A percentile compares a stretch with the other conserved stretches of the same genome.
These are phyloP conservation scores for Alternaria gaisen DNA, from an alignment of 2,329 filamentous ascomycete genomes.

Conservation along the genomic window DNA sequence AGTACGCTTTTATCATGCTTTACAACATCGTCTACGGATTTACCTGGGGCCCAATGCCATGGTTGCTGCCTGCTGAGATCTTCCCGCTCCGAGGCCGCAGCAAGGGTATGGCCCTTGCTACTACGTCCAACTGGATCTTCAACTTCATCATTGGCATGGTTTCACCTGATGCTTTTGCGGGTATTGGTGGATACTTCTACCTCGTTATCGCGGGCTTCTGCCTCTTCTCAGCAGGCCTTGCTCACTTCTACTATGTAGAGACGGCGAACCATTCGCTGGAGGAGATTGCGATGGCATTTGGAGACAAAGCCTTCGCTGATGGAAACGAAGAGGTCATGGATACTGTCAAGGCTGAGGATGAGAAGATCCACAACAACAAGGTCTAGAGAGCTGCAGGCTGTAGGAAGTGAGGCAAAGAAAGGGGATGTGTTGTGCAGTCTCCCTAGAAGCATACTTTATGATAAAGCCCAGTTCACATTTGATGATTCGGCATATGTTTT, in stretches of 20 bases:
- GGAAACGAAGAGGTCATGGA: conserved; percentile 30
- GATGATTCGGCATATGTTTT: not conserved
- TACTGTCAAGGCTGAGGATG: conserved; percentile 14
- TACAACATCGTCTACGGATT: conserved; percentile 53
- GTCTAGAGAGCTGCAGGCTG: not conserved
- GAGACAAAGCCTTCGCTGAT: conserved; percentile 52
- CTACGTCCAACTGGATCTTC: conserved; percentile 52
- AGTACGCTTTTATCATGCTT: conserved; percentile 53
- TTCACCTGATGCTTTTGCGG: conserved; percentile 53
- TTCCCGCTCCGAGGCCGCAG: too few relatives aligned
- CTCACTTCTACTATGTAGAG: conserved; percentile 55
- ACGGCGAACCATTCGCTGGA: conserved; percentile 51
- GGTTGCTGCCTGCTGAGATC: too few relatives aligned
- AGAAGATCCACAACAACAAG: conserved; percentile 2
- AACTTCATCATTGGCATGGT: conserved; percentile 55
- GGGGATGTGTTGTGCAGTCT: not conserved
- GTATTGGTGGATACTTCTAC: conserved; percentile 53
- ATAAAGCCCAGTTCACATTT: not conserved
- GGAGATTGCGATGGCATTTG: conserved; percentile 55
- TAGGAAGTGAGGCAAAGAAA: not conserved
- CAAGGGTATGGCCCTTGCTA: conserved; percentile 27
- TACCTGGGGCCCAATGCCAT: conserved; percentile 52
- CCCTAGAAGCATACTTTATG: not conserved
- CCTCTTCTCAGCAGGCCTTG: conserved; percentile 31
- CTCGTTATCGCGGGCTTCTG: conserved; percentile 50